Base-by-base conservation (phyloP, 2,329 filamentous ascomycete species). In the Tolypocladium ophioglossoides region DNA sequence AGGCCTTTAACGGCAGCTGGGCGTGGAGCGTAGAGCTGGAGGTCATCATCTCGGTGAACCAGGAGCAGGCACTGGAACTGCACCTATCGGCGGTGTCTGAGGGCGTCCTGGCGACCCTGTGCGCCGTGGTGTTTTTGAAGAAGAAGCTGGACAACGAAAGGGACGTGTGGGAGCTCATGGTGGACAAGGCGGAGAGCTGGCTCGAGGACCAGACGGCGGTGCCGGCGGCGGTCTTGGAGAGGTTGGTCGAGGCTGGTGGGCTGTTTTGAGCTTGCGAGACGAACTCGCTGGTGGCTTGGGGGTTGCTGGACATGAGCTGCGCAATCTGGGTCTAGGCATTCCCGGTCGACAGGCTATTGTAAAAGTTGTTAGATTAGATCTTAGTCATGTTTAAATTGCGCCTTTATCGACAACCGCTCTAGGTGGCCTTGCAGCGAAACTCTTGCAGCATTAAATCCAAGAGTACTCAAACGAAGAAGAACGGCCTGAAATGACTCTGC, bases 101-200 rank as follows among this genome's bases (percentile, higher is more conserved):
- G 7, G 51, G 59, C 4, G 54, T 66, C 6, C 35, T 68, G 8
- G 65, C 64, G 7, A 70, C 70, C 7, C 52, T 64, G 1, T 68
- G 64, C 40, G 66, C 60, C 0, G 58, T 70, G 2, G 55, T 61
- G 3, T 70, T 59, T 44, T 57, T 87, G 57, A 74, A 79, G 61
- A 64, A 52, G 41, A 74, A 70, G 53, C 60, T 80, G 55, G 59
- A 38, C 0, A 67, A 58, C 0, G 71, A 79, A 51, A 68, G 71
- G 63, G 83, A 82, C 2, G 73, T 74, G 8, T 88, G 84, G 84
- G 83, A 84, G 57, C 71, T 87, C 72, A 68, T 87, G 40, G 80
- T 77, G 18, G 76, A 78, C 11, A 86, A 86, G 72, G 83, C 79
- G 0, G 72, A 69, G 61, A 62, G 49, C 0, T 86, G 80, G 79